A percentile compares a stretch with the other conserved stretches of the same genome.
Evolutionary conservation across 2,329 filamentous ascomycete genomes (phyloP).

Genomic region (Pleoardoris graminearum): DNA sequence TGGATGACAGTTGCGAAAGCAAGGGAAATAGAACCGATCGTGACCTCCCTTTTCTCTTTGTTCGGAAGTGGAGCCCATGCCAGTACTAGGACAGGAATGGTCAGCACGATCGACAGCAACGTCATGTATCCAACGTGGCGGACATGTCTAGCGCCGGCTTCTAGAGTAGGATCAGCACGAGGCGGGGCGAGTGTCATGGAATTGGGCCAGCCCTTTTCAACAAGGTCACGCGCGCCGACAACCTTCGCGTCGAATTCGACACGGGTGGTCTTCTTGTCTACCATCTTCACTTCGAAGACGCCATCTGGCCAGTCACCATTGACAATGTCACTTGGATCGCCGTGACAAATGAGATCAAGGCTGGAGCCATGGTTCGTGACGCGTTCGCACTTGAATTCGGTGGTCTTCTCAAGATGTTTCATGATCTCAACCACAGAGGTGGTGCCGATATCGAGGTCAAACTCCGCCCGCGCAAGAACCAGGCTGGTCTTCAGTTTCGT

Average conservation of each 20-base stretch:
- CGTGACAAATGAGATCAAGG: constrained; percentile 24
- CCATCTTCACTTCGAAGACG: constrained; percentile 19
- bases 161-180: constrained; percentile 51
- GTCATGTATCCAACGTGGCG: constrained; percentile 52
- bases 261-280: constrained; percentile 34
- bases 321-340: constrained; percentile 12
- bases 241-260: constrained; percentile 54
- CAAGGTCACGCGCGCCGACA: constrained; percentile 54
- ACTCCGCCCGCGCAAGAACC: constrained; percentile 67
- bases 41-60: constrained; percentile 39
- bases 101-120: constrained; percentile 42
- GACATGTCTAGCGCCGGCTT: constrained; percentile 59
- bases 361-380: constrained; percentile 30
- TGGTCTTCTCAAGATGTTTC: constrained; percentile 58
- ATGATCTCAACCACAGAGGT: constrained; percentile 48
- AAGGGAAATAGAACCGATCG: constrained; percentile 60
- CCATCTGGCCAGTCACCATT: constrained; percentile 29
- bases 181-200: constrained; percentile 51
- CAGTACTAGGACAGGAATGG: constrained; percentile 60
- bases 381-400: constrained; percentile 63
- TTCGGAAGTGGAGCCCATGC: constrained; percentile 66
- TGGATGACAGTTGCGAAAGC: constrained; percentile 70
- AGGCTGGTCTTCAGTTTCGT: constrained; percentile 65
- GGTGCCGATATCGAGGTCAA: constrained; percentile 56
- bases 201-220: constrained; percentile 40